Conservation (phyloP, 352 stramenopile species). For the Phytophthora crassamura region DNA sequence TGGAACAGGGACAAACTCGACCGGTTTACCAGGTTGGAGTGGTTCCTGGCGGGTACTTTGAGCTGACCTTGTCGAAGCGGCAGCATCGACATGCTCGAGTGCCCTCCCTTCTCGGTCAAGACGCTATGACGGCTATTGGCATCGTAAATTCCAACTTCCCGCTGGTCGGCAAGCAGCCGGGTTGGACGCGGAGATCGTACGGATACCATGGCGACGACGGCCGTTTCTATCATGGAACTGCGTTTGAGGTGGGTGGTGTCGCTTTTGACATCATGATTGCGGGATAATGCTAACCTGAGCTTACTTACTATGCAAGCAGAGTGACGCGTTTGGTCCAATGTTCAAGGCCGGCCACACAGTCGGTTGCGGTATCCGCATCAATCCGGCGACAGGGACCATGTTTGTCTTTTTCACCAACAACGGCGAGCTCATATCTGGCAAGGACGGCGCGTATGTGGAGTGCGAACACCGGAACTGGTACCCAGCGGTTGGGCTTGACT, state of each 20-base stretch:
- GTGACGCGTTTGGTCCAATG: conserved; percentile 36
- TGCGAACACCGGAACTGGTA: conserved; percentile 71
- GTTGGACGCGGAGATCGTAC: conserved; percentile 68
- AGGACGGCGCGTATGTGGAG: conserved; percentile 39
- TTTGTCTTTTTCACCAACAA: conserved; percentile 83
- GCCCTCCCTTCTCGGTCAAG: conserved; percentile 20
- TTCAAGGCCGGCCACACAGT: conserved; percentile 41
- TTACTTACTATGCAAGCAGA: conserved; percentile 26
- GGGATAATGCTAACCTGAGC: too few species aligned
- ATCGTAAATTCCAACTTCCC: conserved; percentile 58
- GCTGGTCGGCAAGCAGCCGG: conserved; percentile 71
- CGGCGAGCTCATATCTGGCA: conserved; percentile 57
- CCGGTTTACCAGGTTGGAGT: conserved; percentile 58
- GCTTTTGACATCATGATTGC: not conserved
- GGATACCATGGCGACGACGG: conserved; percentile 87
- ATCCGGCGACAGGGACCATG: conserved; percentile 18
- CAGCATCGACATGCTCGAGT: conserved; percentile 24
- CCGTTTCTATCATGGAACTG: conserved; percentile 60
- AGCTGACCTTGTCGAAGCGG: conserved; percentile 62
- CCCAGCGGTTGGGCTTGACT: conserved; percentile 87
- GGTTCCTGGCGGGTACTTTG: conserved; percentile 73
- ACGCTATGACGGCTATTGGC: conserved; percentile 70
- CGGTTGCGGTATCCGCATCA: conserved; percentile 44
- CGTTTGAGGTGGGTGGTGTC: conserved; percentile 41
- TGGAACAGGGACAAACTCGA: conserved; percentile 11